phyloP scores from a whole-genome alignment of 306 rosid species.

The Pueraria montana region DNA sequence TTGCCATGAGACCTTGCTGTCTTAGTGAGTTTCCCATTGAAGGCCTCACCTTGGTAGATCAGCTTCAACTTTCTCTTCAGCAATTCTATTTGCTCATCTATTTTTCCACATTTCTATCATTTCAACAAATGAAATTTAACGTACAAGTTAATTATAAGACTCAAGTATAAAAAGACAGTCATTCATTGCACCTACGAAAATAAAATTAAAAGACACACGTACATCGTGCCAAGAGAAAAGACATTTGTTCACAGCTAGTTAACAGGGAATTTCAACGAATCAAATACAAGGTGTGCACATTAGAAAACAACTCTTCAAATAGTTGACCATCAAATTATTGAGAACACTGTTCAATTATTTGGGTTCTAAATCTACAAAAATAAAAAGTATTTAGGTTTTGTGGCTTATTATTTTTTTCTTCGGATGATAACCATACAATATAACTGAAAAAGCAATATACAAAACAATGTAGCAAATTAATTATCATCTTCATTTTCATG shows the following conservation, averaged over 20 bases:
- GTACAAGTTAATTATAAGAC: neutral
- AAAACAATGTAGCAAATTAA: neutral
- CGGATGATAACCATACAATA: neutral
- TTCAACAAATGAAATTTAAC: conserved; percentile 2
- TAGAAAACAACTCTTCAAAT: neutral
- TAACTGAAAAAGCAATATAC: neutral
- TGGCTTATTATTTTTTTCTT: no score
- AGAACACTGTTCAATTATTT: conserved; percentile 7
- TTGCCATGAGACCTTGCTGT: conserved; percentile 95
- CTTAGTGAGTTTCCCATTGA: conserved; percentile 92
- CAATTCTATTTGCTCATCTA: conserved; percentile 89
- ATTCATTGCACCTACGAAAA: neutral
- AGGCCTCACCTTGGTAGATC: conserved; percentile 89
- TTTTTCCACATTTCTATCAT: conserved; percentile 83
- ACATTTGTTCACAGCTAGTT: neutral
- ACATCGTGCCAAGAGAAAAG: neutral
- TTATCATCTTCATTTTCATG: neutral
- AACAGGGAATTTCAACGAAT: neutral
- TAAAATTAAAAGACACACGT: neutral
- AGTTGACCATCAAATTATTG: neutral
- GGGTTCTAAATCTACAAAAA: neutral
- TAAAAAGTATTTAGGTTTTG: neutral
- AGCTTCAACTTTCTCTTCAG: conserved; percentile 79
- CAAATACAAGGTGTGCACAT: neutral
- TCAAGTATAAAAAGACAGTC: neutral